These are phyloP conservation scores for Syzygium aqueum DNA, from an alignment of 345 rosid genomes.

Conservation along the genomic window DNA sequence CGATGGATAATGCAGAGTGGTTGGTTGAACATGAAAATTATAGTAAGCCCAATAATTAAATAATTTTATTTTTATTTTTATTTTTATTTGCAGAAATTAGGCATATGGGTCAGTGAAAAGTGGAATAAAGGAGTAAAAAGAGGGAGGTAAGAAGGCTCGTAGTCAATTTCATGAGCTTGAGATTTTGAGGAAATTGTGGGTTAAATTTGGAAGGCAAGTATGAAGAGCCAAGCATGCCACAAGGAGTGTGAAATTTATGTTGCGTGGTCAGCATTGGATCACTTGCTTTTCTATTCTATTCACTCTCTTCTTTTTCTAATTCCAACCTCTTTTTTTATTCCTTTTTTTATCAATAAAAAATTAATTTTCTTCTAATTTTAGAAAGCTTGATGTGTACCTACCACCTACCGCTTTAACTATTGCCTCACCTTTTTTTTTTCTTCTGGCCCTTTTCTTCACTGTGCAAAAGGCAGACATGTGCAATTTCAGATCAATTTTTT, in stretches of 20 bases:
- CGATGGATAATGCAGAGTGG: background rate
- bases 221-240: background rate
- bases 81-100: background rate
- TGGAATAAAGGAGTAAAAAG: background rate
- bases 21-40: background rate
- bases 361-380: background rate
- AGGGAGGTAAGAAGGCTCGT: background rate
- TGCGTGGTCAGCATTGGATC: background rate
- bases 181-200: background rate
- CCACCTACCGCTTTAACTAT: background rate
- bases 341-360: background rate
- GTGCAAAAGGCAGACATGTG: background rate
- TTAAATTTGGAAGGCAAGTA: background rate
- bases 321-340: background rate
- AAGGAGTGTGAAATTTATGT: background rate
- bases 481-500: background rate
- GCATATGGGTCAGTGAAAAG: background rate
- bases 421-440: background rate
- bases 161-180: background rate
- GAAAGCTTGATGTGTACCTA: background rate
- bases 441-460: background rate
- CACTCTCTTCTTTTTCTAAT: background rate
- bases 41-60: background rate
- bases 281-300: background rate
- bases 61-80: background rate